These are phyloP conservation scores for Cronartium quercuum DNA, from an alignment of 1,284 basidiomycete species.

Conservation along the genomic window DNA sequence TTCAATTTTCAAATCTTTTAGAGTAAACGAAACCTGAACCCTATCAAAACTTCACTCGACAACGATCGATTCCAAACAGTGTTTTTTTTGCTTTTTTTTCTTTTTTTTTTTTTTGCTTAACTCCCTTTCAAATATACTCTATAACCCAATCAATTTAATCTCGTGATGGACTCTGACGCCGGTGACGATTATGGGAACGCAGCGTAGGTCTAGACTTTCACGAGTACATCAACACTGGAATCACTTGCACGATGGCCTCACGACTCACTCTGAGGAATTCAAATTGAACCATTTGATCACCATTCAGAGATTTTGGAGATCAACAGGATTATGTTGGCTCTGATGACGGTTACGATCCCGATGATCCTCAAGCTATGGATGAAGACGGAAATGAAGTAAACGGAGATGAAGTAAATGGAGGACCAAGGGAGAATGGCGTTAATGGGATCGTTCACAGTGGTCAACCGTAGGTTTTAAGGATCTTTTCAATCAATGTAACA, in stretches of 20 bases:
- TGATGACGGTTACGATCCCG: constrained; percentile 19
- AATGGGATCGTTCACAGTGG: constrained; percentile 28
- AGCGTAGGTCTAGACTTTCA: not conserved
- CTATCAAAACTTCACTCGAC: no score
- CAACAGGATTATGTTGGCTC: constrained; percentile 18
- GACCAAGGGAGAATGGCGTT: not conserved
- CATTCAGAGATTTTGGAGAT: constrained; percentile 4
- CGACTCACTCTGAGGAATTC: not conserved
- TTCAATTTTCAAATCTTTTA: no score
- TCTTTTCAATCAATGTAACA: not conserved
- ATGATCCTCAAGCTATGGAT: constrained; percentile 16
- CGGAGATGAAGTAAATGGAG: not conserved
- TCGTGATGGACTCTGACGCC: not conserved
- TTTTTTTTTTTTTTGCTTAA: no score
- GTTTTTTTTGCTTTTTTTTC: no score
- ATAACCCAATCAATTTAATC: not conserved
- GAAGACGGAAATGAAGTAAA: not conserved
- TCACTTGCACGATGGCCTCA: not conserved
- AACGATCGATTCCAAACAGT: no score
- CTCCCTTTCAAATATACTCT: no score
- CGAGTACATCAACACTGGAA: not conserved
- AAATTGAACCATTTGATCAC: not conserved
- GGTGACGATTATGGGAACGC: constrained; percentile 10
- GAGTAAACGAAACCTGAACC: no score
- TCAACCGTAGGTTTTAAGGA: not conserved